Base-by-base conservation (phyloP, 805 yeast genomes). In the Spathaspora boniae region DNA sequence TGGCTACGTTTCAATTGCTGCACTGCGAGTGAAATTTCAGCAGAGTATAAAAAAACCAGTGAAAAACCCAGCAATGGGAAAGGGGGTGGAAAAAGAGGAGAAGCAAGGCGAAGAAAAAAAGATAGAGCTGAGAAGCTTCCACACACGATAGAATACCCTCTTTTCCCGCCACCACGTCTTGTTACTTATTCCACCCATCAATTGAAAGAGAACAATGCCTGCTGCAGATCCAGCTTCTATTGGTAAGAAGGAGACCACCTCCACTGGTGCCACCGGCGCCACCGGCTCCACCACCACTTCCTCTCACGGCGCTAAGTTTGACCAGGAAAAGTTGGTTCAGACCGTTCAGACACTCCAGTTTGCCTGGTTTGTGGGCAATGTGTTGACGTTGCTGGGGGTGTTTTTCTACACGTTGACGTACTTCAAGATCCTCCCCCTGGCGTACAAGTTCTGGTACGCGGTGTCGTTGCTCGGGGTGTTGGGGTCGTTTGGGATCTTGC, bases 401-500 rank as follows among this genome's bases (percentile, higher is more conserved):
- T 36, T 53, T 20, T 54, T 62, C 41, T 66, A 47, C 47, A 34
- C 53, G 9, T 53, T 66, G 41, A 54, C 69, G 8, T 64, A 62
- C 43, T 33, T 61, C 28, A 50, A 49, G 18, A 48, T 64, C 36
- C 57, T 59, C 21, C 47, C 48, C 9, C 30, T 40, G 12, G 34
- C 40, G 7, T 54, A 48, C 43, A 42, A 40, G 42, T 43, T 52
- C 36, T 71, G 81, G 65, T 86, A 86, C 64, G 70, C 75, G 33
- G 47, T 73, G 37, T 70, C 82, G 2, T 78, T 78, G 42, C 27
- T 82, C 7, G 83, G 88, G 7, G 82, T 82, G 6, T 54, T 84
- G 26, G 75, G 72, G 44, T 79, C 95, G 16, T 87, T 86, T 56
- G 86, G 86, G 17, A 76, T 89, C 42, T 83, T 87, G 40, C 59